These are phyloP conservation scores for Mycosphaerella sp. DNA, from an alignment of 2,329 filamentous ascomycete species.

Conservation along the genomic window DNA sequence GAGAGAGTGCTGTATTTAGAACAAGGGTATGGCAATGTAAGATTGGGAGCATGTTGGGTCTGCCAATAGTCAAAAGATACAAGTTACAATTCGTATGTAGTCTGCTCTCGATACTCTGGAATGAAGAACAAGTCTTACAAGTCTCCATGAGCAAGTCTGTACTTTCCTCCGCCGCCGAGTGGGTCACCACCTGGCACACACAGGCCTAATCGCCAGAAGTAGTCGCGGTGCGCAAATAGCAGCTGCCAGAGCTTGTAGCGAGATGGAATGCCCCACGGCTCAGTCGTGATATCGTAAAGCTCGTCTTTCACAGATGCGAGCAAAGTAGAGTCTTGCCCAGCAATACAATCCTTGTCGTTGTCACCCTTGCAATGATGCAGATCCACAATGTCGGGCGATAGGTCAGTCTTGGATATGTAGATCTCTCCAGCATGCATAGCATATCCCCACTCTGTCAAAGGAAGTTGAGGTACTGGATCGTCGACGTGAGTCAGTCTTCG, in stretches of 20 bases:
- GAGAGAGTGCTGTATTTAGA: background rate
- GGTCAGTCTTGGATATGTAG: conserved; percentile 65
- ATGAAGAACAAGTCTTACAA: conserved; percentile 23
- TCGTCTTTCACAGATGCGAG: conserved; percentile 25
- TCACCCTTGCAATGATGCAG: conserved; percentile 66
- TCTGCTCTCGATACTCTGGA: background rate
- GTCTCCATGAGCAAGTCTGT: conserved; percentile 13
- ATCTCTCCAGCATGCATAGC: conserved; percentile 79
- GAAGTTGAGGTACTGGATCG: conserved; percentile 85
- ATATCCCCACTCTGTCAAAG: conserved; percentile 83
- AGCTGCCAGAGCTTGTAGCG: conserved; percentile 81
- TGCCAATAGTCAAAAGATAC: conserved; percentile 1
- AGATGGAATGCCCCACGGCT: conserved; percentile 39
- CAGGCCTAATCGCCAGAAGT: conserved; percentile 88
- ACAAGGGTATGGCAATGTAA: background rate
- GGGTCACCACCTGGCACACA: conserved; percentile 60
- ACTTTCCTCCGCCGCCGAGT: conserved; percentile 23
- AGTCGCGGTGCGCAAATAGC: conserved; percentile 90
- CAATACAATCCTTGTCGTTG: conserved; percentile 65
- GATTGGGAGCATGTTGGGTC: background rate
- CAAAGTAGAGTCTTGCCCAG: conserved; percentile 47
- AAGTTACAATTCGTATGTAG: background rate
- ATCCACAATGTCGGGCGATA: conserved; percentile 64
- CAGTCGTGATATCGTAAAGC: conserved; percentile 31
- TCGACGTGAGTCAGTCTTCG: conserved; percentile 77